phyloP scores from a whole-genome alignment of 2,329 filamentous ascomycete genomes.

The Fusarium albosuccineum region DNA sequence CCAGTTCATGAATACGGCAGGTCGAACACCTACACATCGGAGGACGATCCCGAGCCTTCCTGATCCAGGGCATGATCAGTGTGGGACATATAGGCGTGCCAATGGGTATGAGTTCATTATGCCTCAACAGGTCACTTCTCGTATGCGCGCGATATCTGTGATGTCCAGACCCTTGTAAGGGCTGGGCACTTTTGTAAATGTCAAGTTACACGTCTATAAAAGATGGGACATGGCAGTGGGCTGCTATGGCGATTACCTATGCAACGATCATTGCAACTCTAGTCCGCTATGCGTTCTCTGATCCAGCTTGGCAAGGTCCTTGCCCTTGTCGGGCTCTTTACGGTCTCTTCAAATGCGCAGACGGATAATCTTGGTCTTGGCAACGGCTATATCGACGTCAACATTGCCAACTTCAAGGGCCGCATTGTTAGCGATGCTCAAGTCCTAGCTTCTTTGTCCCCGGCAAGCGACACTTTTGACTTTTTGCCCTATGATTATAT shows the following conservation, averaged over 20 bases:
- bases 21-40: slow-evolving; percentile 4
- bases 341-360: slow-evolving; percentile 3
- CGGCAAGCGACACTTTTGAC: slow-evolving; percentile 60
- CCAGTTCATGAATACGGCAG: slow-evolving; percentile 5
- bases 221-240: background rate
- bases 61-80: background rate
- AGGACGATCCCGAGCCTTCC: slow-evolving; percentile 5
- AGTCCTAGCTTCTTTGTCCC: slow-evolving; percentile 62
- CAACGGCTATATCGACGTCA: slow-evolving; percentile 56
- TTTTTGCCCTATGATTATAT: slow-evolving; percentile 68
- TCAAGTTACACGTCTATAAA: slow-evolving; percentile 10
- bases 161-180: background rate
- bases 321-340: background rate
- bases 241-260: background rate
- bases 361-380: slow-evolving; percentile 52
- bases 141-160: slow-evolving; percentile 1
- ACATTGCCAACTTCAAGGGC: slow-evolving; percentile 57
- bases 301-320: background rate
- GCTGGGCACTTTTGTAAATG: background rate
- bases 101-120: slow-evolving; percentile 8
- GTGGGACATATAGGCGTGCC: slow-evolving; percentile 15
- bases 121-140: background rate
- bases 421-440: slow-evolving; percentile 60
- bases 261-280: background rate
- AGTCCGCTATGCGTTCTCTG: slow-evolving; percentile 11